phyloP scores from a whole-genome alignment of 2,329 filamentous ascomycete species.

The Colletotrichum camelliae region DNA sequence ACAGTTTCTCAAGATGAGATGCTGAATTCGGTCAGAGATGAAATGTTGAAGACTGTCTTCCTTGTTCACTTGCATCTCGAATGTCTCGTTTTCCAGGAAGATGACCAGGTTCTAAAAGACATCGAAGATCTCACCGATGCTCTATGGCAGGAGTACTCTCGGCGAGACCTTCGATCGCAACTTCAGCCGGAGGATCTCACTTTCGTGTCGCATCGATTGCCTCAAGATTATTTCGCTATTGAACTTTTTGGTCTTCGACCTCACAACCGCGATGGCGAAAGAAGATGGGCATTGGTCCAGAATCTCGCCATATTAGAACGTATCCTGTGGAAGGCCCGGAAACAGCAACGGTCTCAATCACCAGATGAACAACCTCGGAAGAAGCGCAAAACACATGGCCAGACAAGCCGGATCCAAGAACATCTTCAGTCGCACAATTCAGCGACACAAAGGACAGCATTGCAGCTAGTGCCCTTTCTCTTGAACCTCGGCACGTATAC shows the following conservation, averaged over 20 bases:
- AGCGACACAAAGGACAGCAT: constrained; percentile 52
- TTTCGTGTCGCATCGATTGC: constrained; percentile 54
- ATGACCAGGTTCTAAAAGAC: constrained; percentile 43
- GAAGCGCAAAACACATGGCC: constrained; percentile 48
- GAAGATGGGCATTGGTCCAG: constrained; percentile 65
- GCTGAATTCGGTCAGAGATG: constrained; percentile 71
- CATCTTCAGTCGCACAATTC: constrained; percentile 51
- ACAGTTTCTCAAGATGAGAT: constrained; percentile 64
- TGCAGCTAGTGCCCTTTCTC: constrained; percentile 65
- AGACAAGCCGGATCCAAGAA: constrained; percentile 51
- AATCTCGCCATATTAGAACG: constrained; percentile 63
- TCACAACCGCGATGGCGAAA: constrained; percentile 60
- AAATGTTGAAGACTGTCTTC: constrained; percentile 77
- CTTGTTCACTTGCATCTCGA: constrained; percentile 69
- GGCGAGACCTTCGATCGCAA: constrained; percentile 71
- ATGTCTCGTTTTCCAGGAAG: constrained; percentile 52
- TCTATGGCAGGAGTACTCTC: constrained; percentile 80
- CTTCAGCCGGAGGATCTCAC: constrained; percentile 80
- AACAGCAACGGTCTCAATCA: constrained; percentile 28
- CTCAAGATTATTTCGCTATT: constrained; percentile 50
- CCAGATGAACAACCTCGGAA: constrained; percentile 57
- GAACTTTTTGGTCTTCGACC: constrained; percentile 58
- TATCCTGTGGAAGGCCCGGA: constrained; percentile 38
- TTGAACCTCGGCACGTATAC: constrained; percentile 50
- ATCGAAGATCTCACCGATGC: constrained; percentile 72